Conservation (phyloP, 352 stramenopile genomes). For the Peronosclerospora sorghi region DNA sequence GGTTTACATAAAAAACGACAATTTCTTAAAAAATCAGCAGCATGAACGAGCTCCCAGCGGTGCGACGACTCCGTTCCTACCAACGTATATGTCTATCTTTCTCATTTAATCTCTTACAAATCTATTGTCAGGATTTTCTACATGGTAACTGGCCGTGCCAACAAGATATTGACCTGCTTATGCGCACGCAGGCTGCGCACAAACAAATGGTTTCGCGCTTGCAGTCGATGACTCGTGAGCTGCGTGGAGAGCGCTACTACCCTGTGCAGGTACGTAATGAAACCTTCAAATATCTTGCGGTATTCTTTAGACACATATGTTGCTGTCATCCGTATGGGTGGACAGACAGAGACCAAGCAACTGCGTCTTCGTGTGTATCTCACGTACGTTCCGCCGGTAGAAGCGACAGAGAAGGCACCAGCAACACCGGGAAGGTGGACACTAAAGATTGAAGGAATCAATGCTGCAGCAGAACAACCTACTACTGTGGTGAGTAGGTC, state of each 20-base stretch:
- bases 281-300: not conserved
- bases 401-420: slow-evolving; percentile 19
- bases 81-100: not conserved
- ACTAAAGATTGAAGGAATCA: slow-evolving; percentile 47
- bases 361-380: slow-evolving; percentile 51
- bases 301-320: not conserved
- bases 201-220: slow-evolving; percentile 35
- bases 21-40: too few relatives aligned
- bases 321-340: not conserved
- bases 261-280: slow-evolving; percentile 22
- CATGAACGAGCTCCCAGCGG: slow-evolving; percentile 17
- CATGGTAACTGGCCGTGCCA: slow-evolving; percentile 44
- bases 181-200: slow-evolving; percentile 32
- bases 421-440: slow-evolving; percentile 41
- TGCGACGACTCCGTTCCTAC: slow-evolving; percentile 4
- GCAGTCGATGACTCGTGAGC: slow-evolving; percentile 34
- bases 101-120: not conserved
- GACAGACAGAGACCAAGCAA: slow-evolving; percentile 40
- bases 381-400: slow-evolving; percentile 40
- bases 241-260: slow-evolving; percentile 52
- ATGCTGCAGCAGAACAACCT: slow-evolving; percentile 19
- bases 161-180: slow-evolving; percentile 43
- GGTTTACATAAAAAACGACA: too few relatives aligned
- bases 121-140: slow-evolving; percentile 29
- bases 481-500: slow-evolving; percentile 25